phyloP scores from a whole-genome alignment of 208 protist genomes.

The Leishmania major region DNA sequence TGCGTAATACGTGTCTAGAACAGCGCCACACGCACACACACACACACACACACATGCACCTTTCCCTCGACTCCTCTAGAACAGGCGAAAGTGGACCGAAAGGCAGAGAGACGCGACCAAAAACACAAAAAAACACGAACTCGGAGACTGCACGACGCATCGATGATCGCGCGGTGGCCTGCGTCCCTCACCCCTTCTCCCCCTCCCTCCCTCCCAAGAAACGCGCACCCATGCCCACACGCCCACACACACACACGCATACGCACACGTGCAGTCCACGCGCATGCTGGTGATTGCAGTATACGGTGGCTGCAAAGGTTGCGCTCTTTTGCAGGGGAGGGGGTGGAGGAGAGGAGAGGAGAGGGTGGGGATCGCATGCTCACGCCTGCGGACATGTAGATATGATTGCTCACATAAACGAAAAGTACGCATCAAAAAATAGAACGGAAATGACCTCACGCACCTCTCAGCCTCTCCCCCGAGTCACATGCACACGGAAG shows the following conservation, averaged over 20 bases:
- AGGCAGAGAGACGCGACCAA: too few relatives aligned
- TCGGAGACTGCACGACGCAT: too few relatives aligned
- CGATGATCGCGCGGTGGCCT: too few relatives aligned
- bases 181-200: background rate
- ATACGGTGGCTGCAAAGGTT: background rate
- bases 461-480: background rate
- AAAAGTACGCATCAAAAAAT: constrained; percentile 11
- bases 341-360: background rate
- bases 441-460: constrained; percentile 16
- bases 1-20: too few relatives aligned
- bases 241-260: background rate
- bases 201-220: background rate
- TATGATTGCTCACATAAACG: background rate
- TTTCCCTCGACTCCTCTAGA: too few relatives aligned
- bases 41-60: too few relatives aligned
- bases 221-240: background rate
- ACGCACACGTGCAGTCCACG: background rate
- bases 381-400: background rate
- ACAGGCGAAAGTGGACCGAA: background rate
- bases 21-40: too few relatives aligned
- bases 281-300: background rate
- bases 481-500: background rate
- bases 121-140: too few relatives aligned
- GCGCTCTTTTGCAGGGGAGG: background rate
- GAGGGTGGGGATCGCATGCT: background rate